phyloP scores from a whole-genome alignment of 768 basidiomycete genomes.

The Serendipita sp. region DNA sequence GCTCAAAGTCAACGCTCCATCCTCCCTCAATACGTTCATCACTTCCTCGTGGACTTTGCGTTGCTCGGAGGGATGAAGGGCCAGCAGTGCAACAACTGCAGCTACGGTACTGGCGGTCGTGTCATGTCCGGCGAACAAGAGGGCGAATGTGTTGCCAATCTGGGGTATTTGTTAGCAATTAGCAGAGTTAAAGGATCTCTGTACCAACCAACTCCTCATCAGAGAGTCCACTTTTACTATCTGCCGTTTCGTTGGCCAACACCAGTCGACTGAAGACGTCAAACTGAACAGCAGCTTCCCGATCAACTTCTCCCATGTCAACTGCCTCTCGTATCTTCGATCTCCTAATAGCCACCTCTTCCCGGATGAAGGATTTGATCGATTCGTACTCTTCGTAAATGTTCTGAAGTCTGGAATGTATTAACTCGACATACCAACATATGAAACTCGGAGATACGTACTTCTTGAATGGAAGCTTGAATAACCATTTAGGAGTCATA shows the following conservation, averaged over 20 bases:
- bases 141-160: constrained; percentile 12
- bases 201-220: constrained; percentile 10
- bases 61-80: constrained; percentile 18
- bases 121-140: constrained; percentile 15
- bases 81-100: constrained; percentile 20
- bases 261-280: constrained; percentile 10
- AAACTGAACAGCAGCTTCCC: not conserved
- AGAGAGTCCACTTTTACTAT: constrained; percentile 6
- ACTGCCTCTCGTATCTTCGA: not conserved
- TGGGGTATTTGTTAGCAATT: not conserved
- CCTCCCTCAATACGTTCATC: constrained; percentile 11
- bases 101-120: constrained; percentile 21
- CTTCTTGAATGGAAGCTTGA: constrained; percentile 7
- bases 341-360: not conserved
- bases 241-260: constrained; percentile 3
- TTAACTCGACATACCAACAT: not conserved
- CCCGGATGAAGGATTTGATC: not conserved
- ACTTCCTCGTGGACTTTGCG: constrained; percentile 21
- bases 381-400: constrained; percentile 8
- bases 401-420: not conserved
- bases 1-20: constrained; percentile 10
- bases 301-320: constrained; percentile 3
- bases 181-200: not conserved
- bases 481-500: not conserved
- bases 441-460: not conserved